phyloP scores from a whole-genome alignment of 306 rosid genomes.

The Prunus mongolica region DNA sequence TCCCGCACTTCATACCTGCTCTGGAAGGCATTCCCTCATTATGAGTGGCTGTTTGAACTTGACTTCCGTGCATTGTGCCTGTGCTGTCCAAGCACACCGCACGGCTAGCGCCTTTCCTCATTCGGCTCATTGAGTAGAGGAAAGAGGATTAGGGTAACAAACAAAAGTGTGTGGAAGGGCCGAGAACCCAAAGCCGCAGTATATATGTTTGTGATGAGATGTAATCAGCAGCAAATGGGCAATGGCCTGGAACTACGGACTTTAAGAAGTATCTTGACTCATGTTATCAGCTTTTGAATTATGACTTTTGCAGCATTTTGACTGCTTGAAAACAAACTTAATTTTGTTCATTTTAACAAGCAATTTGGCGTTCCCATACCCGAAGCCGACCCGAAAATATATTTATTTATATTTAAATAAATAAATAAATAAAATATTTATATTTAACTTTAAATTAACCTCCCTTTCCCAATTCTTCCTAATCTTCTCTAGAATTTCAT shows the following conservation, averaged over 20 bases:
- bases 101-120: constrained; percentile 27
- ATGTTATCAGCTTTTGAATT: background rate
- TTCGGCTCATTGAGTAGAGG: constrained; percentile 56
- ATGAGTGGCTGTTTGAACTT: constrained; percentile 85
- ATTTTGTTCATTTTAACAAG: no score
- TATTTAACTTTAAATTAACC: no score
- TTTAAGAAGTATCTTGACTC: constrained; percentile 16
- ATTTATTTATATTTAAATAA: no score
- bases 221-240: constrained; percentile 7
- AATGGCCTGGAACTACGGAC: constrained; percentile 14
- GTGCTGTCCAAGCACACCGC: constrained; percentile 78
- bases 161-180: constrained; percentile 15
- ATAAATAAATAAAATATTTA: no score
- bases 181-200: constrained; percentile 15
- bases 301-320: background rate
- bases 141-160: background rate
- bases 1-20: constrained; percentile 91
- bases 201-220: constrained; percentile 30
- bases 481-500: no score
- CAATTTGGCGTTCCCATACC: background rate
- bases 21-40: constrained; percentile 89
- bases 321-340: background rate
- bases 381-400: no score
- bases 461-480: no score
- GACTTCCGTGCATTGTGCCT: constrained; percentile 84